Percentiles rank a stretch among this genome's conserved stretches.
These are phyloP conservation scores for Xylariales sp. DNA, from an alignment of 2,329 filamentous ascomycete species.

Conservation along the genomic window DNA sequence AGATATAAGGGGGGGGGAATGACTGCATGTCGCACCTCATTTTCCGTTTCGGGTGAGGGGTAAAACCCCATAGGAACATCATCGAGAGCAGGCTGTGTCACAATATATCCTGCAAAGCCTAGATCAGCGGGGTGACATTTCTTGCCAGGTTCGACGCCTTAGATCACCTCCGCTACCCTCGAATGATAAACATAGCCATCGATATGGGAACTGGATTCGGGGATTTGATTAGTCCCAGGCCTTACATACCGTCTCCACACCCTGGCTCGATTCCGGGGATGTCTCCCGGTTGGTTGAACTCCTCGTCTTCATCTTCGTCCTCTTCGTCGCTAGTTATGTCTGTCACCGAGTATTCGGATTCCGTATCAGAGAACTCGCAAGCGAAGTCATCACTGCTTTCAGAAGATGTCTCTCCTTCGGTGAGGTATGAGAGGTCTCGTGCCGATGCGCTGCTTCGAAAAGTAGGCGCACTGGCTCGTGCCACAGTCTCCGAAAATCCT, in stretches of 20 bases:
- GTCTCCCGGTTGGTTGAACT: slow-evolving; percentile 75
- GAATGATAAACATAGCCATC: slow-evolving; percentile 13
- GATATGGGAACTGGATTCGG: slow-evolving; percentile 16
- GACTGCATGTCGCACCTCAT: slow-evolving; percentile 58
- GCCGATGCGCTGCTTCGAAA: slow-evolving; percentile 45
- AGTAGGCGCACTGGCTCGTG: slow-evolving; percentile 37
- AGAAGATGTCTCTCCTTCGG: slow-evolving; percentile 53
- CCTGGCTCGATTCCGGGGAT: slow-evolving; percentile 81
- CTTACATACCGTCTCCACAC: slow-evolving; percentile 69
- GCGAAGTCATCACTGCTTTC: slow-evolving; percentile 66
- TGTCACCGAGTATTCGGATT: slow-evolving; percentile 55
- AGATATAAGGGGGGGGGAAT: neutral
- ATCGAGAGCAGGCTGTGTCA: slow-evolving; percentile 92
- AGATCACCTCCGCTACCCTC: slow-evolving; percentile 31
- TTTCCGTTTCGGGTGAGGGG: slow-evolving; percentile 74
- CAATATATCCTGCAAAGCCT: slow-evolving; percentile 66
- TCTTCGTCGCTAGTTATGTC: slow-evolving; percentile 65
- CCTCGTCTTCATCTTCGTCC: slow-evolving; percentile 62
- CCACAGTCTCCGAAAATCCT: slow-evolving; percentile 26
- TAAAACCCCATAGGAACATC: slow-evolving; percentile 88
- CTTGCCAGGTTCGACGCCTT: slow-evolving; percentile 20
- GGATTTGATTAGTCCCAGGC: slow-evolving; percentile 17
- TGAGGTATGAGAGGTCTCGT: slow-evolving; percentile 37
- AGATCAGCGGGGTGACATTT: slow-evolving; percentile 35
- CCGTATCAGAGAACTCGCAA: slow-evolving; percentile 71